Evolutionary conservation across 2,329 filamentous ascomycete species (phyloP).

Genomic region (Acarospora socialis): DNA sequence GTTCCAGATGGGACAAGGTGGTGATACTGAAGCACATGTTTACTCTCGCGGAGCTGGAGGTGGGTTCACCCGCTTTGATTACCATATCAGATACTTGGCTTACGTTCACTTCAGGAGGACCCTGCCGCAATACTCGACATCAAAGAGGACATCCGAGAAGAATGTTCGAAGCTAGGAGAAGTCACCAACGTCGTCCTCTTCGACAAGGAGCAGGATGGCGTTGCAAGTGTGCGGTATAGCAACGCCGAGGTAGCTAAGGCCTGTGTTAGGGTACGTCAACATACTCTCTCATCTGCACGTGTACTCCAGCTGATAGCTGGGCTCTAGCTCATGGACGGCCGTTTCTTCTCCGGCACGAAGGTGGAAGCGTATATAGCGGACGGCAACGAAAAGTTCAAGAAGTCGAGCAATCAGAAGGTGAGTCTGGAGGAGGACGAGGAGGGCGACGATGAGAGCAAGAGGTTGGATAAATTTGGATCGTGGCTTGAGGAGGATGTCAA

Average conservation of each 20-base stretch:
- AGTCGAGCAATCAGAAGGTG: constrained; percentile 38
- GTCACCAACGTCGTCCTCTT: constrained; percentile 88
- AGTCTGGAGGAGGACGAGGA: constrained; percentile 33
- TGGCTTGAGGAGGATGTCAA: constrained; percentile 31
- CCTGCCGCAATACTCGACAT: constrained; percentile 73
- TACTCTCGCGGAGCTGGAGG: constrained; percentile 64
- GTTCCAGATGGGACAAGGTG: constrained; percentile 55
- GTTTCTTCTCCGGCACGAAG: constrained; percentile 55
- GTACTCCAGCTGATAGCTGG: too few relatives aligned
- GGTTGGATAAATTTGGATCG: constrained; percentile 35
- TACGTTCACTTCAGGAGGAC: constrained; percentile 44
- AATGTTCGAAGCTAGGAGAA: constrained; percentile 70
- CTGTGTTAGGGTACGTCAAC: constrained; percentile 46
- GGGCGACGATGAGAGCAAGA: constrained; percentile 29
- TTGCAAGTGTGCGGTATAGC: constrained; percentile 72
- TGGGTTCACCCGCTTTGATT: constrained; percentile 13
- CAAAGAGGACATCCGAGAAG: constrained; percentile 84
- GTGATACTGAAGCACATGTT: constrained; percentile 92
- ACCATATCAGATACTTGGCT: background rate
- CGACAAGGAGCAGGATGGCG: constrained; percentile 70
- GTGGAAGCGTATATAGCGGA: constrained; percentile 59
- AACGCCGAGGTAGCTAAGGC: constrained; percentile 54
- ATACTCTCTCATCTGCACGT: too few relatives aligned
- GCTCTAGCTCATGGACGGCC: too few relatives aligned
- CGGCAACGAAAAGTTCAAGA: constrained; percentile 59